Percentiles rank a stretch among this genome's conserved stretches.
These are phyloP conservation scores for Physcomitrellopsis africana DNA, from an alignment of 225 moss, liverwort and hornwort genomes.

Conservation along the genomic window DNA sequence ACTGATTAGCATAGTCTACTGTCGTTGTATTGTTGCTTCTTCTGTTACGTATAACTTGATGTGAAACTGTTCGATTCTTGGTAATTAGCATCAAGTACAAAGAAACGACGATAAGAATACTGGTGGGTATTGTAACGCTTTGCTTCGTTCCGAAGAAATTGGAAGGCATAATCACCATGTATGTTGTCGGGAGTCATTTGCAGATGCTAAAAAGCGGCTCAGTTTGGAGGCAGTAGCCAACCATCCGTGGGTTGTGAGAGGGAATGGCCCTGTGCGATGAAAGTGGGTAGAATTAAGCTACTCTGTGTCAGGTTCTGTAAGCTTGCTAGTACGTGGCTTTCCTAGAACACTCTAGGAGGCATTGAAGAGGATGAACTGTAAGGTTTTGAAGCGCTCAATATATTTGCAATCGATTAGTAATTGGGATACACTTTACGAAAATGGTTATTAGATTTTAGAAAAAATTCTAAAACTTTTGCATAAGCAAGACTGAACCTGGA, in stretches of 20 bases:
- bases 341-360: constrained; percentile 11
- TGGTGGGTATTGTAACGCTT: not conserved
- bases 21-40: constrained; percentile 8
- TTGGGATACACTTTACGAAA: not conserved
- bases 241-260: constrained; percentile 70
- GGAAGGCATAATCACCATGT: not conserved
- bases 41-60: not conserved
- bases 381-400: constrained; percentile 36
- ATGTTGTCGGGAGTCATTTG: constrained; percentile 24
- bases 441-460: constrained; percentile 18
- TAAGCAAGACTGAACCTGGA: constrained; percentile 38
- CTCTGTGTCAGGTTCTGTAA: constrained; percentile 16
- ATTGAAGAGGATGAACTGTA: constrained; percentile 34
- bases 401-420: constrained; percentile 14
- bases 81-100: not conserved
- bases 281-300: constrained; percentile 21
- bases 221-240: constrained; percentile 65
- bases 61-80: not conserved
- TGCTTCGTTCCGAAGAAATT: constrained; percentile 3
- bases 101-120: not conserved
- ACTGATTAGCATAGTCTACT: not conserved
- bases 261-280: constrained; percentile 54
- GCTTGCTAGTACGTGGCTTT: constrained; percentile 20
- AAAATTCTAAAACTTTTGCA: constrained; percentile 38
- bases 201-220: constrained; percentile 74